These are phyloP conservation scores for Penicillium paneum DNA, from an alignment of 2,329 filamentous ascomycete species.

Conservation along the genomic window DNA sequence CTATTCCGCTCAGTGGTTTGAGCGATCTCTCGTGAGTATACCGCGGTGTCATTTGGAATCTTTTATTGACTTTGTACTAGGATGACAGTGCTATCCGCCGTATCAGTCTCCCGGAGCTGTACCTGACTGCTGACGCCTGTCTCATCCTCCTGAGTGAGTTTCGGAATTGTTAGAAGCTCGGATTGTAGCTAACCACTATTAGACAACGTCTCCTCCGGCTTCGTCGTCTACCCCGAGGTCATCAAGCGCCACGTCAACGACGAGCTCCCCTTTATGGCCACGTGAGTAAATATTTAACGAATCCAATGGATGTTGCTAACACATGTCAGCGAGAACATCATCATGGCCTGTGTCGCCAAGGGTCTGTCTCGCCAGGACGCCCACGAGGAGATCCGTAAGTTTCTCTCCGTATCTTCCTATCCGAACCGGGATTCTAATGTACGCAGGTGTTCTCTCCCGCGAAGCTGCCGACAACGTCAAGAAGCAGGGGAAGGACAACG, in stretches of 20 bases:
- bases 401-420: not conserved
- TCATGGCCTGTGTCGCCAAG: slow-evolving; percentile 72
- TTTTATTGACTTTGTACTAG: slow-evolving; percentile 16
- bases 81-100: slow-evolving; percentile 70
- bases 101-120: slow-evolving; percentile 60
- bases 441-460: slow-evolving; percentile 64
- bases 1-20: slow-evolving; percentile 70
- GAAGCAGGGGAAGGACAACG: slow-evolving; percentile 70
- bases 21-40: slow-evolving; percentile 59
- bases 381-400: slow-evolving; percentile 74
- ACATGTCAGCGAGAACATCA: slow-evolving; percentile 50
- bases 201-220: slow-evolving; percentile 65
- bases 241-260: slow-evolving; percentile 66
- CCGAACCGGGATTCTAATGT: not conserved
- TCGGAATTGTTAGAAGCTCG: not conserved
- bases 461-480: slow-evolving; percentile 70
- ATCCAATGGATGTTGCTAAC: slow-evolving; percentile 15
- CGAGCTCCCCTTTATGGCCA: slow-evolving; percentile 85
- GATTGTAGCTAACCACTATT: slow-evolving; percentile 29
- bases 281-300: slow-evolving; percentile 42
- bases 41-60: not conserved
- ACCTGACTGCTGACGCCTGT: slow-evolving; percentile 64
- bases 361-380: slow-evolving; percentile 74
- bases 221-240: slow-evolving; percentile 75
- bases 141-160: slow-evolving; percentile 38